Base-by-base conservation (phyloP, 148 eudicot genomes). In the Drosera capensis region DNA sequence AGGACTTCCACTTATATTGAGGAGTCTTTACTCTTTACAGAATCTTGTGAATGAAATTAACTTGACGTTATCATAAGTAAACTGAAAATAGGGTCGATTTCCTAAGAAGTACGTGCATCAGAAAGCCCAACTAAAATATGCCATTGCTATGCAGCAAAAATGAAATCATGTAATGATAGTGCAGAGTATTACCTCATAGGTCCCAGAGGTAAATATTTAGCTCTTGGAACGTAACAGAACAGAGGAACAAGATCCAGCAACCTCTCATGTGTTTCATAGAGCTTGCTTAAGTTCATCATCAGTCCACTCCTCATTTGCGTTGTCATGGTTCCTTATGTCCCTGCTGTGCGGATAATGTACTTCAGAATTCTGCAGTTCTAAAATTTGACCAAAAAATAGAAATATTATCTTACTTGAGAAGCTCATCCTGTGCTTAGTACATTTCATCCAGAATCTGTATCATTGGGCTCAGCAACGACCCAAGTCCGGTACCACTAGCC, bases 401-500 rank as follows among this genome's bases (percentile, higher is more conserved):
- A 38, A 13, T 30, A 12, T 43, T 29, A 43, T 45, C 78, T 67
- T 62, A 84, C 97, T 73, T 84, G 57, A 90, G 74, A 36, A 90
- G 72, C 49, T 90, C 97, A 78, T 90, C 97, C 62, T 84, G 97
- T 23, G 78, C 84, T 64, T 63, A 58, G 59, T 90, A 90, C 95
- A 90, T 90, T 66, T 84, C 95, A 73, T 90, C 95, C 41, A 84
- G 95, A 53, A 90, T 87, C 59, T 90, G 82, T 59, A 90, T 62
- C 97, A 90, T 90, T 25, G 97, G 97, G 70, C 79, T 90, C 48
- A 90, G 63, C 26, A 90, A 72, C 36, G 85, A 78, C 65, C 95
- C 97, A 52, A 84, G 93, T 60, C 97, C 97, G 25, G 95, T 90
- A 46, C 97, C 97, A 68, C 97, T 90, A 42, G 95, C 97, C 45